Base-by-base conservation (phyloP, 2,329 filamentous ascomycete genomes). In the Cercospora citrullina region DNA sequence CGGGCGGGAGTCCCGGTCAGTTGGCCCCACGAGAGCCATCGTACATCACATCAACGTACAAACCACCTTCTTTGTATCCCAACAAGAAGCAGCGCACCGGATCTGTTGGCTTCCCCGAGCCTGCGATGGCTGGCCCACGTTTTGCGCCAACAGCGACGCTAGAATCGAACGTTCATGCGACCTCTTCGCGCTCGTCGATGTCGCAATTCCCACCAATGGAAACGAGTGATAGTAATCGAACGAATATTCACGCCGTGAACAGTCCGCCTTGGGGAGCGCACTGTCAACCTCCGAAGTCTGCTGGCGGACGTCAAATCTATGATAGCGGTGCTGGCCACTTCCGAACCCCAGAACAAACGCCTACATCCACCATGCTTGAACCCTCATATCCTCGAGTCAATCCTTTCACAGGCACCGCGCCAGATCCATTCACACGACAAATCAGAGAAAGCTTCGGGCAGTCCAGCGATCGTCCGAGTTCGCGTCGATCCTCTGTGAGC, bases 71-170 rank as follows among this genome's bases (percentile, higher is more conserved):
- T 21, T 69, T 79, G 1, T 78, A 79, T 64, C 77, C 77, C 3
- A 77, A 77, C 71, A 78, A 79, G 72, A 78, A 77, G 66, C 72
- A 72, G 31, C 69, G 75, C 30, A 77, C 73, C 4, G 74, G 73
- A 26, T 23, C 48, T 33, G n/a, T 18, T n/a, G 30, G 31, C 0
- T 55, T 36, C 51, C 65, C 71, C 7, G 66, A 63, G 9, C 18
- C 67, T 6, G 60, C 53, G 21, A 69, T 14, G 23, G 45, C 65
- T 31, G 66, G 61, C 12, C 64, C 72, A 28, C 42, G 67, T 3
- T 69, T 70, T 8, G 53, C 67, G 39, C 63, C 72, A 6, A 66
- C 70, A 10, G 42, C 66, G 23, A 61, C 67, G 8, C 61, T 71
- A 18, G 70, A 71, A 21, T 60, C 69, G 45, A 65, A 60, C 57